Conservation (phyloP, 1,284 basidiomycete species). For the Filobasidium uniguttulatum region DNA sequence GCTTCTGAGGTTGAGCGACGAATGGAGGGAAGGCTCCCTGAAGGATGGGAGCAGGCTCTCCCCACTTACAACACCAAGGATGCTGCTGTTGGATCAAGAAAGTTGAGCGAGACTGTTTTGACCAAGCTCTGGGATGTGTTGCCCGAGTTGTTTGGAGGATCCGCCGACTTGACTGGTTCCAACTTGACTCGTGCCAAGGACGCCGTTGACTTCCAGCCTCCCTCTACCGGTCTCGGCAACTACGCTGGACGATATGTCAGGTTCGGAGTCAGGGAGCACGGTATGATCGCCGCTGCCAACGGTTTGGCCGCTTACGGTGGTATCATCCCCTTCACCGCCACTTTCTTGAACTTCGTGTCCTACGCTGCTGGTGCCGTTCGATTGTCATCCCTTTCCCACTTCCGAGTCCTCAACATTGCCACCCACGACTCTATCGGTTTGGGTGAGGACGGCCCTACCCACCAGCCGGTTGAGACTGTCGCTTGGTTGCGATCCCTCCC, state of each 20-base stretch:
- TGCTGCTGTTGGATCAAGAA: constrained; percentile 75
- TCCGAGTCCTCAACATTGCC: constrained; percentile 58
- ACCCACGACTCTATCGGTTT: constrained; percentile 85
- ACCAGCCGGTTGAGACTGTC: constrained; percentile 84
- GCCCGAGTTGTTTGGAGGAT: constrained; percentile 78
- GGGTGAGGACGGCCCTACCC: constrained; percentile 86
- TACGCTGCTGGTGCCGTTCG: constrained; percentile 85
- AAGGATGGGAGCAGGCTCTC: constrained; percentile 71
- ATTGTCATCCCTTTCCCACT: constrained; percentile 73
- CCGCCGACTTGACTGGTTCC: constrained; percentile 82
- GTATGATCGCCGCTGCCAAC: constrained; percentile 90
- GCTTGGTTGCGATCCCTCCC: constrained; percentile 76
- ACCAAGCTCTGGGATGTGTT: constrained; percentile 58
- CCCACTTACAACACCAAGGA: constrained; percentile 64
- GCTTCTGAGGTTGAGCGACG: constrained; percentile 75
- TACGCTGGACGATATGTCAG: constrained; percentile 85
- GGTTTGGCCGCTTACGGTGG: constrained; percentile 69
- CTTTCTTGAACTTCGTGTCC: constrained; percentile 91
- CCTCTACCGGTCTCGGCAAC: constrained; percentile 65
- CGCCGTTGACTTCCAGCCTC: constrained; percentile 87
- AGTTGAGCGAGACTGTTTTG: constrained; percentile 81
- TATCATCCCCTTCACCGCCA: constrained; percentile 72
- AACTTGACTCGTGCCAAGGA: constrained; percentile 60
- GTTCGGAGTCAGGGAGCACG: constrained; percentile 95
- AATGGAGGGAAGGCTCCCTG: constrained; percentile 66